A percentile compares a stretch with the other conserved stretches of the same genome.
These are phyloP conservation scores for Rhododendron vialii DNA, from an alignment of 148 eudicot species.

Conservation along the genomic window DNA sequence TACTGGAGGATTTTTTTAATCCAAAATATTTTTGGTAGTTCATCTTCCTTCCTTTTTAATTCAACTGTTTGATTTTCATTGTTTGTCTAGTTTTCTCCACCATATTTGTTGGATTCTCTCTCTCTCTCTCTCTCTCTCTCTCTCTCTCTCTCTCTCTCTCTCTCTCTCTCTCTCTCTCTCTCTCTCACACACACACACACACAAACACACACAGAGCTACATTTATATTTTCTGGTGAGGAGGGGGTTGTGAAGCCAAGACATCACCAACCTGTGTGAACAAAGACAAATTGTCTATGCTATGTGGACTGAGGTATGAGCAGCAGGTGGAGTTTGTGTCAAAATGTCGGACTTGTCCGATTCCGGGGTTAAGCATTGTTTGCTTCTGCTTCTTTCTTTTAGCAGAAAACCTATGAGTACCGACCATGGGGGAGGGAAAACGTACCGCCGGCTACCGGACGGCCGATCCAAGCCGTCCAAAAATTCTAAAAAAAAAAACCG, in stretches of 20 bases:
- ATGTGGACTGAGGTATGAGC: background rate
- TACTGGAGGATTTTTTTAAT: background rate
- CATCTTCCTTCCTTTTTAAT: background rate
- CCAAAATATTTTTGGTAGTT: background rate
- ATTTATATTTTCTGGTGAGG: too few relatives aligned
- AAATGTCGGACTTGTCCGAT: background rate
- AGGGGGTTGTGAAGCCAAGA: background rate
- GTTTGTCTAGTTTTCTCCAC: background rate
- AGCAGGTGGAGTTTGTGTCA: background rate
- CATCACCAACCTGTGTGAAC: background rate
- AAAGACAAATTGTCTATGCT: background rate
- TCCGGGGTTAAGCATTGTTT: background rate
- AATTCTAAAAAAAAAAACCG: too few relatives aligned
- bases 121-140: background rate
- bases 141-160: background rate
- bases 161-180: background rate
- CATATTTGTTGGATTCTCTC: background rate
- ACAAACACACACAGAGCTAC: background rate
- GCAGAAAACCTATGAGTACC: too few relatives aligned
- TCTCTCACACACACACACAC: background rate
- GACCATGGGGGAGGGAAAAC: too few relatives aligned
- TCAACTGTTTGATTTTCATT: background rate
- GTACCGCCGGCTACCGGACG: too few relatives aligned
- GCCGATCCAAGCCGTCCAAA: too few relatives aligned
- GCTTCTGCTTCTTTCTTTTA: background rate